Evolutionary conservation across 768 basidiomycete genomes (phyloP), one percentile per base, ranked within the genome.

Genomic region (Gelatoporia subvermispora): DNA sequence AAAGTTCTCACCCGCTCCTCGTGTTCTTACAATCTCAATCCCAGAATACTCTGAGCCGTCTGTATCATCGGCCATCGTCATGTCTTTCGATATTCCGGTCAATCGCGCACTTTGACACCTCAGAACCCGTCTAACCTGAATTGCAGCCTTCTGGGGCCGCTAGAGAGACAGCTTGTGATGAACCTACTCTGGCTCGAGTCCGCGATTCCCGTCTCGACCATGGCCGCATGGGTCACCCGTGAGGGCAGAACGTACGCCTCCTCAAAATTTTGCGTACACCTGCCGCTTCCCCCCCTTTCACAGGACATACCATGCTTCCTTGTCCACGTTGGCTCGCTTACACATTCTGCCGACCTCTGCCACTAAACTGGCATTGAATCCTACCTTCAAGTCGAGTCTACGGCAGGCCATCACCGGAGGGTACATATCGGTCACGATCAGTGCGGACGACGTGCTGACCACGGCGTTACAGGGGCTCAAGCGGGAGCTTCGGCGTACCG

Each of bases 71-170:
- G 16, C 91, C 93, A 8, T 92, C 91, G 2, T 85, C 88, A 70
- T 93, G 92, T 68, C 78, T 96, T 44, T 85, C 89, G 21, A 84
- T 96, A 65, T 93, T 93, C 68, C 81, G 93, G 88, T 90, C 52
- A 54, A 73, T 64, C 42, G 51, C 34, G 45, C 38, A 31, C 20
- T 39, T 52, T 48, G 5, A 41, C 35, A 31, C 41, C 10, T 36
- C 21, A 21, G 3, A 3, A 18, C 37, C 3, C 3, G 9, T 18
- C 36, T 50, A 18, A 42, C 41, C 10, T 11, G 4, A 9, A 22
- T 13, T 38, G 22, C 61, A 93, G 91, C 45, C 71, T 95, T 21
- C 68, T 96, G 34, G 81, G 79, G 2, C 80, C 88, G 17, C 62
- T 93, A 18, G 87, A 93, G 60, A 75, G 90, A 47, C 93, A 95